These are phyloP conservation scores for Candida suzukii DNA, from an alignment of 805 yeast species.

Conservation along the genomic window DNA sequence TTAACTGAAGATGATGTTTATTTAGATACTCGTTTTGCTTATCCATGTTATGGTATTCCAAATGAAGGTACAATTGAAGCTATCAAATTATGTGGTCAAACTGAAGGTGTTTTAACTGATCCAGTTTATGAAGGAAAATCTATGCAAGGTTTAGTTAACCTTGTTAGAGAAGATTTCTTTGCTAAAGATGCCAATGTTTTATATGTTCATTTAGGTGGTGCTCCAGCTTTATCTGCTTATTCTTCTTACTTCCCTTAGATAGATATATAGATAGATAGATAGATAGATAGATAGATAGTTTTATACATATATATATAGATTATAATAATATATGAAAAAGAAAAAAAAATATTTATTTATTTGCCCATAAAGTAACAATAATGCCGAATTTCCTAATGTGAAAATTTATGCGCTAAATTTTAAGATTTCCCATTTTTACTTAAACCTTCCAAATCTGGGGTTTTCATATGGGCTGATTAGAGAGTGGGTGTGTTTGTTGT, in stretches of 20 bases:
- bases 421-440: too few relatives aligned
- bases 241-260: constrained; percentile 11
- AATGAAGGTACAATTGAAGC: constrained; percentile 30
- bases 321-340: too few relatives aligned
- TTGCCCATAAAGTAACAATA: too few relatives aligned
- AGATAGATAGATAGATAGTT: too few relatives aligned
- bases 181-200: constrained; percentile 23
- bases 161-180: constrained; percentile 19
- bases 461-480: too few relatives aligned
- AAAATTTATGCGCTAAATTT: too few relatives aligned
- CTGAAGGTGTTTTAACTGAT: constrained; percentile 30
- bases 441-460: too few relatives aligned
- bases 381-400: too few relatives aligned
- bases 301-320: too few relatives aligned
- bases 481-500: too few relatives aligned
- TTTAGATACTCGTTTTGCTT: constrained; percentile 26
- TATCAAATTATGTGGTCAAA: constrained; percentile 26
- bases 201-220: constrained; percentile 27
- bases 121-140: constrained; percentile 31
- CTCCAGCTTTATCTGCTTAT: constrained; percentile 26
- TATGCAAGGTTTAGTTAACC: constrained; percentile 25
- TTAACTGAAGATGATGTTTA: constrained; percentile 19
- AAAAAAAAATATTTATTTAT: too few relatives aligned
- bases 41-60: constrained; percentile 28
- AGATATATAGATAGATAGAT: neutral